These are phyloP conservation scores for Phytophthora pisi DNA, from an alignment of 352 stramenopile genomes.

Conservation along the genomic window DNA sequence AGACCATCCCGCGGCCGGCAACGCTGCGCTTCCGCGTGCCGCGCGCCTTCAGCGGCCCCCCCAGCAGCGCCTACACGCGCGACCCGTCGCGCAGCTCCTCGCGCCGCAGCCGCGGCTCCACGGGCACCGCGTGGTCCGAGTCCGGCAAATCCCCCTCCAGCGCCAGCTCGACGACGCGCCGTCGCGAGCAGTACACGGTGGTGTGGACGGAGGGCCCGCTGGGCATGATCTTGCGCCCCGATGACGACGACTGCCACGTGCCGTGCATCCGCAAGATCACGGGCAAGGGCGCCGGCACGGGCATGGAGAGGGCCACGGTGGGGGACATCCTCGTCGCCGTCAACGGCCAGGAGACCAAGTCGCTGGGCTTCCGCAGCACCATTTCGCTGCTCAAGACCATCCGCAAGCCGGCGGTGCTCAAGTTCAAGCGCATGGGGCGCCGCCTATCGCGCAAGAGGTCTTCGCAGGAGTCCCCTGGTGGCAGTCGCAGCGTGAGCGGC, in stretches of 20 bases:
- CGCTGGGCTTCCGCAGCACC: conserved; percentile 81
- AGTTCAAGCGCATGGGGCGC: conserved; percentile 88
- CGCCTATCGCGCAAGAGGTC: conserved; percentile 68
- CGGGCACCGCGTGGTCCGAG: conserved; percentile 53
- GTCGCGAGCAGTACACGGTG: conserved; percentile 86
- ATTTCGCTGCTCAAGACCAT: conserved; percentile 89
- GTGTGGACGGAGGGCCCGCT: conserved; percentile 86
- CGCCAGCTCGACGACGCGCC: conserved; percentile 30
- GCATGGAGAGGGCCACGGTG: conserved; percentile 82
- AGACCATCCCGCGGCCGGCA: conserved; percentile 81
- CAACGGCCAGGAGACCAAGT: conserved; percentile 87
- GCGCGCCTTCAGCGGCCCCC: conserved; percentile 40
- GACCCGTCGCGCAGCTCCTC: conserved; percentile 39
- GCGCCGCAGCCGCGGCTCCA: conserved; percentile 43
- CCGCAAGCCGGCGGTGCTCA: conserved; percentile 84
- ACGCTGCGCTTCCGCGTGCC: conserved; percentile 86
- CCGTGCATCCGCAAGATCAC: conserved; percentile 89
- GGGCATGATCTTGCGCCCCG: conserved; percentile 86
- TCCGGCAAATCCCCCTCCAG: conserved; percentile 35
- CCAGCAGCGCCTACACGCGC: conserved; percentile 29
- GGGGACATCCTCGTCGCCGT: conserved; percentile 85
- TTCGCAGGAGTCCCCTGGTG: conserved; percentile 40
- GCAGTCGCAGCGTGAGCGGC: conserved; percentile 35
- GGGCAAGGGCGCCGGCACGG: conserved; percentile 81
- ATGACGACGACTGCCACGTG: conserved; percentile 88